Conservation (phyloP, 441 rosid species). For the Gossypium schwendimanii region DNA sequence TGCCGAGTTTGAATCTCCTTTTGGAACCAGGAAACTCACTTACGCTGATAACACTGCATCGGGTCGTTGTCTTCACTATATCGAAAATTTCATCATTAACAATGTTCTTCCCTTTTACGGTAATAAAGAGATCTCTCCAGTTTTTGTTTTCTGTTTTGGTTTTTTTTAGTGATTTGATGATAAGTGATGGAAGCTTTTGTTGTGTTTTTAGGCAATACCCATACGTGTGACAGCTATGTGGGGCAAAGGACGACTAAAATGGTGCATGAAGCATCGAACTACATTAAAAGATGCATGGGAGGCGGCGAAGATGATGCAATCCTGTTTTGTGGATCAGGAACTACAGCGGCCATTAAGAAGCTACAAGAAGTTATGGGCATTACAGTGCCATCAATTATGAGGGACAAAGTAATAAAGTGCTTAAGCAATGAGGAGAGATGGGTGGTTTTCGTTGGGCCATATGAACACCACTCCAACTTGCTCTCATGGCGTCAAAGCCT, state of each 20-base stretch:
- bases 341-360: slow-evolving; percentile 50
- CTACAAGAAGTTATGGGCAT: slow-evolving; percentile 60
- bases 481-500: slow-evolving; percentile 62
- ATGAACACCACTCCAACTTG: slow-evolving; percentile 67
- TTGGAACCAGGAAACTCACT: slow-evolving; percentile 38
- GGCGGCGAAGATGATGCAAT: slow-evolving; percentile 42
- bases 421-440: slow-evolving; percentile 41
- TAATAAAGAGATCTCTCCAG: not conserved
- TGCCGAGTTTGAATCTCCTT: slow-evolving; percentile 35
- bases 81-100: slow-evolving; percentile 39
- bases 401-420: slow-evolving; percentile 28
- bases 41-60: slow-evolving; percentile 63
- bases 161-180: not conserved
- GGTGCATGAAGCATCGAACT: slow-evolving; percentile 34
- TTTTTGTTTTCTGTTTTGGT: not conserved
- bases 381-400: slow-evolving; percentile 37
- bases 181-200: too few relatives aligned
- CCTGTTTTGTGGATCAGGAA: slow-evolving; percentile 53
- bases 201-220: slow-evolving; percentile 39
- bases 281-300: slow-evolving; percentile 48
- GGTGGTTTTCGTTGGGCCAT: slow-evolving; percentile 58
- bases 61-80: slow-evolving; percentile 39
- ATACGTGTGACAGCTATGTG: slow-evolving; percentile 45
- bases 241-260: slow-evolving; percentile 44
- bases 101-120: slow-evolving; percentile 56